Evolutionary conservation across 2,329 filamentous ascomycete genomes (phyloP).

Genomic region (Neobulgaria alba): DNA sequence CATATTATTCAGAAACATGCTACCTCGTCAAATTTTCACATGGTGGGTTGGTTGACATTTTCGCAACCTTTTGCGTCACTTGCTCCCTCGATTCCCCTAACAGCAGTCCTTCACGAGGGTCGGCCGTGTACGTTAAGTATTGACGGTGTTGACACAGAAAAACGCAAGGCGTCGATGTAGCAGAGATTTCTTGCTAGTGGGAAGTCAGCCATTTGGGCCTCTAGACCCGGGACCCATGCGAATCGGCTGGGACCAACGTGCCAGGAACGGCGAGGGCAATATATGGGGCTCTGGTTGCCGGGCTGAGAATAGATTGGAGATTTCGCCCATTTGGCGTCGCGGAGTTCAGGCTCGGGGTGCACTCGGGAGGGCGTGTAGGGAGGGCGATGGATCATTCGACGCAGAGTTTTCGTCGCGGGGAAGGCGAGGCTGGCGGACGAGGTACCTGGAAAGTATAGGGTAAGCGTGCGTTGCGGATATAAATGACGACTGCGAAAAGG

Average conservation of each 20-base stretch:
- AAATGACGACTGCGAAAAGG: too few species aligned
- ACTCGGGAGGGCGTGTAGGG: neutral
- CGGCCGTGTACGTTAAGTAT: conserved; percentile 20
- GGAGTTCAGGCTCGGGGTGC: too few species aligned
- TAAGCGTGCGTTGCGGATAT: neutral
- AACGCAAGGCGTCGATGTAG: conserved; percentile 14
- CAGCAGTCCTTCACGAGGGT: conserved; percentile 15
- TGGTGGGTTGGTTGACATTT: too few species aligned
- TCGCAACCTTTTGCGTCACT: too few species aligned
- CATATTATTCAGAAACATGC: neutral
- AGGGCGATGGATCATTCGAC: conserved; percentile 3
- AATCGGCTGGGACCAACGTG: conserved; percentile 1
- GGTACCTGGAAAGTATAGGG: neutral
- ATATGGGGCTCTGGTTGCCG: too few species aligned
- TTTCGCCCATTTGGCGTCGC: too few species aligned
- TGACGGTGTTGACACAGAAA: conserved; percentile 22
- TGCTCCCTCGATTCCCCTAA: too few species aligned
- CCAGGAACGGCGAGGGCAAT: neutral
- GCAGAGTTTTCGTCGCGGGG: conserved; percentile 2
- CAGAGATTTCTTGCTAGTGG: conserved; percentile 10
- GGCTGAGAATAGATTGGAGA: too few species aligned
- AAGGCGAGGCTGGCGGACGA: neutral
- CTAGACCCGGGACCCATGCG: conserved; percentile 1
- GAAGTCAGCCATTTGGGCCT: conserved; percentile 2
- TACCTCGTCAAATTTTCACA: neutral